Percentiles rank a stretch among this genome's conserved stretches.
These are phyloP conservation scores for Trichomonas tenax DNA, from an alignment of 208 protist species.

Conservation along the genomic window DNA sequence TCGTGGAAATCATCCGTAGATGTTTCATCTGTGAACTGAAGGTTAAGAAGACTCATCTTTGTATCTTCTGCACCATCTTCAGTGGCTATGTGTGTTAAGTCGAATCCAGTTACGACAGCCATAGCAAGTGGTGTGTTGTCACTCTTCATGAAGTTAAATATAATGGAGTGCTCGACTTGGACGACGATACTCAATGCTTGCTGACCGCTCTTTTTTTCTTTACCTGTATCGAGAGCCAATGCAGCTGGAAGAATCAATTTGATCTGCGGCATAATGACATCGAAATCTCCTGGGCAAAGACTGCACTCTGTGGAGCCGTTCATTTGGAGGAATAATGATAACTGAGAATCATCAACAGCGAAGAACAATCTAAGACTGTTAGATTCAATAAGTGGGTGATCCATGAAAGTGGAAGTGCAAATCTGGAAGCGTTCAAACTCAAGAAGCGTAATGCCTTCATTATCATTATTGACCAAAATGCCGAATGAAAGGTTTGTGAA, in stretches of 20 bases:
- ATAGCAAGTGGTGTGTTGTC: not conserved
- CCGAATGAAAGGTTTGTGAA: not conserved
- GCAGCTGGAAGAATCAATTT: not conserved
- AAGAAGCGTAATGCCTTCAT: not conserved
- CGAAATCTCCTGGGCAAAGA: not conserved
- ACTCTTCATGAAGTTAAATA: not conserved
- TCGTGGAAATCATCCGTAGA: not conserved
- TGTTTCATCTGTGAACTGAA: not conserved
- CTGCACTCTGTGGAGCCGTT: not conserved
- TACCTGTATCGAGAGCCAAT: not conserved
- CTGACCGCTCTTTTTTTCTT: not conserved
- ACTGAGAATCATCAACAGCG: not conserved
- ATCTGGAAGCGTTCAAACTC: not conserved
- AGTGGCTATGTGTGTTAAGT: not conserved
- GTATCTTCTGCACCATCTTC: not conserved
- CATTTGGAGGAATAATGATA: not conserved
- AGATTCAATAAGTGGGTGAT: not conserved
- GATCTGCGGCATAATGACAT: not conserved
- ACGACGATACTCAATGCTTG: not conserved
- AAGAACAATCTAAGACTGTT: not conserved
- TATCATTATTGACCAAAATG: not conserved
- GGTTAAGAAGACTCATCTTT: not conserved
- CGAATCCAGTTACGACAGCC: not conserved
- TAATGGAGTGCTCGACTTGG: not conserved
- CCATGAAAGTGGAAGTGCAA: not conserved